Base-by-base conservation (phyloP, 306 rosid genomes). In the Geum urbanum region DNA sequence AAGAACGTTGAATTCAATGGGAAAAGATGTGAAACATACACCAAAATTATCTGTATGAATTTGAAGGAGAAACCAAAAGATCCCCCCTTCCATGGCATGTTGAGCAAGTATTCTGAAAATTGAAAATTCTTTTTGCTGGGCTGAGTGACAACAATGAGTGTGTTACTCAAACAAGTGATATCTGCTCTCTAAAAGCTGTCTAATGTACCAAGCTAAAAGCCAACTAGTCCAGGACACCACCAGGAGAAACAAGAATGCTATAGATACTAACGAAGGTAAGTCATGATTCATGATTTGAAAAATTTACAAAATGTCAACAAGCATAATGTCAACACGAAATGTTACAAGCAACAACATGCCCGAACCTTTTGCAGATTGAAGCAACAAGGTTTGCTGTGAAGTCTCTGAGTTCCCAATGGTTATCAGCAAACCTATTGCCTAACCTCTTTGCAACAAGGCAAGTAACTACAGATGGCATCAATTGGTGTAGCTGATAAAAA, bases 401-500 rank as follows among this genome's bases (percentile, higher is more conserved):
- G 80, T 90, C 96, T 79, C 96, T 83, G 67, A 90, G 96, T 80
- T 88, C 88, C 96, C 95, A 90, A 59, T 90, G 96, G 77, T 84
- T 84, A 71, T 86, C 95, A 37, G 91, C 79, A 80, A 87, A 79
- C 77, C 96, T 76, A 64, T 83, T 88, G 22, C 96, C 96, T 84
- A 90, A 81, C 76, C 95, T 84, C 81, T 81, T 88, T 13, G 95
- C 85, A 74, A 90, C 96, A 68, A 90, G 95, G 85, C 96, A 90
- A 69, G 96, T 90, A 49, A 88, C 95, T 77, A 90, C 86, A 76
- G 96, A 88, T 66, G 96, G 96, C 96, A 90, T 90, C 95, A 90
- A 88, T 76, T 90, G 96, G 77, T 90, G 96, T 11, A 90, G 83
- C 96, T 90, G 91, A 72, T 24, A 64, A 35, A 39, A 40, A 20